phyloP scores from a whole-genome alignment of 2,329 filamentous ascomycete species.

The Penicillium rolfsii region DNA sequence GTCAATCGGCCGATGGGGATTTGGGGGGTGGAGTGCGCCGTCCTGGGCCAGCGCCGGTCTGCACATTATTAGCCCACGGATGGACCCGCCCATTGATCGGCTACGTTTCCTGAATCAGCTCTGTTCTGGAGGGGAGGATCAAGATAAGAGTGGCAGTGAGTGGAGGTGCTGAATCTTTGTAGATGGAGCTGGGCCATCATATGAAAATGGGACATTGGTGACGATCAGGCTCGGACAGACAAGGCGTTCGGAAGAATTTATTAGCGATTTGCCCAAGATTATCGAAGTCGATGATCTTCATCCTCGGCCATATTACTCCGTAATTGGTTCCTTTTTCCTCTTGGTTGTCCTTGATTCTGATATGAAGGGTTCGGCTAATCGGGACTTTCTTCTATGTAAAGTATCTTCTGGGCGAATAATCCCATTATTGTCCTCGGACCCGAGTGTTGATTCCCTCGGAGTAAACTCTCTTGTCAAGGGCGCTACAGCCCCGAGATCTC shows the following conservation, averaged over 20 bases:
- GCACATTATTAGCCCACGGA: conserved; percentile 6
- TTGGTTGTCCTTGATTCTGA: not conserved
- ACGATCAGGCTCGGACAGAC: not conserved
- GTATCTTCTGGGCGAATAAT: not conserved
- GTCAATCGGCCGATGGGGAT: conserved; percentile 5
- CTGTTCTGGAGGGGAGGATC: conserved; percentile 4
- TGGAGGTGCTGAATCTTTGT: not conserved
- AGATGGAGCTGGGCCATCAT: not conserved
- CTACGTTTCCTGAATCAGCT: conserved; percentile 16
- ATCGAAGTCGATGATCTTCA: not conserved
- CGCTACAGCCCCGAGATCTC: not conserved
- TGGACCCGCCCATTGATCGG: conserved; percentile 19
- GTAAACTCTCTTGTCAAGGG: not conserved
- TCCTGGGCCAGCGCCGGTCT: conserved; percentile 1
- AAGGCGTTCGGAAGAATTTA: not conserved
- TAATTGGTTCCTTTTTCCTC: not conserved
- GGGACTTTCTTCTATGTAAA: not conserved
- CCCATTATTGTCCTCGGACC: not conserved
- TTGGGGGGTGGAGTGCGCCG: not conserved
- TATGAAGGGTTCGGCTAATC: not conserved
- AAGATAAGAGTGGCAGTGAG: not conserved
- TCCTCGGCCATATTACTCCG: not conserved
- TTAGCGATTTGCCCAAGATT: not conserved
- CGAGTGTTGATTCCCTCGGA: not conserved
- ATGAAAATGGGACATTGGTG: not conserved